phyloP scores from a whole-genome alignment of 2,329 filamentous ascomycete genomes.

The Blumeria hordei region DNA sequence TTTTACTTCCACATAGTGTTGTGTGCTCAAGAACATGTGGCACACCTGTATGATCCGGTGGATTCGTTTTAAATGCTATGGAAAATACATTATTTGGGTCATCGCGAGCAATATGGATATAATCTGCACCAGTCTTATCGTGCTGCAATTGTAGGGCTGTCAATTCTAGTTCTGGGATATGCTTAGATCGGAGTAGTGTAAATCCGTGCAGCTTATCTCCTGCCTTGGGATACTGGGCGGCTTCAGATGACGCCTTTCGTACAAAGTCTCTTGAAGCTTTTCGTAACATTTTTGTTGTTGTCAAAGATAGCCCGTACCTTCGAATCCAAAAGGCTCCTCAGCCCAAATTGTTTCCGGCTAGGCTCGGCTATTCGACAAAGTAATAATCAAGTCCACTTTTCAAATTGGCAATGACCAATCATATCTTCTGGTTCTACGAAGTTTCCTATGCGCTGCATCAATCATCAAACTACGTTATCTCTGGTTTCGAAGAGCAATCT shows the following conservation, averaged over 20 bases:
- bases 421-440: too few relatives aligned
- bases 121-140: slow-evolving; percentile 87
- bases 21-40: slow-evolving; percentile 97
- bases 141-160: slow-evolving; percentile 79
- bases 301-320: too few relatives aligned
- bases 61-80: slow-evolving; percentile 97
- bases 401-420: too few relatives aligned
- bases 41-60: slow-evolving; percentile 83
- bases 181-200: slow-evolving; percentile 67
- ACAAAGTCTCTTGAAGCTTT: slow-evolving; percentile 23
- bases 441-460: too few relatives aligned
- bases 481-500: too few relatives aligned
- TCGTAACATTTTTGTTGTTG: slow-evolving; percentile 21
- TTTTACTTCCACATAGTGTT: slow-evolving; percentile 82
- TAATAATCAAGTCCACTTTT: too few relatives aligned
- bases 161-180: slow-evolving; percentile 81
- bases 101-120: slow-evolving; percentile 80
- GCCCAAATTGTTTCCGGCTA: too few relatives aligned
- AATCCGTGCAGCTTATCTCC: slow-evolving; percentile 86
- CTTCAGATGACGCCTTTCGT: slow-evolving; percentile 45
- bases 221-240: slow-evolving; percentile 49
- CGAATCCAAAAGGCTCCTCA: too few relatives aligned
- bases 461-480: too few relatives aligned
- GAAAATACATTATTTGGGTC: slow-evolving; percentile 99
- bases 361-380: too few relatives aligned